phyloP scores from a whole-genome alignment of 106 monocot genomes.

The Acorus gramineus region DNA sequence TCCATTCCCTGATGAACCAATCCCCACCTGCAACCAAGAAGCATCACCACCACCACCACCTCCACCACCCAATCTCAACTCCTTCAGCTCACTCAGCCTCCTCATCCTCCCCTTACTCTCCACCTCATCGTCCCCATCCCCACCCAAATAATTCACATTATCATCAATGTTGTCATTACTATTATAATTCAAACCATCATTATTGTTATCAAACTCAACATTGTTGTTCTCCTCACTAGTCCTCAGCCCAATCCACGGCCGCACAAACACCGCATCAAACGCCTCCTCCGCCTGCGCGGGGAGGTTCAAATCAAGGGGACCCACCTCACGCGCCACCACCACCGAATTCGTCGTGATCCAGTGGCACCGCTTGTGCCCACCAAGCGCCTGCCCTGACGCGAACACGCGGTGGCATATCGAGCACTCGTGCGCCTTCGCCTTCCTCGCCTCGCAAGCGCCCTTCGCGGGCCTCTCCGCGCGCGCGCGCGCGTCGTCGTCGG shows the following conservation, averaged over 20 bases:
- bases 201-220: constrained; percentile 2
- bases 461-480: too few relatives aligned
- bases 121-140: constrained; percentile 28
- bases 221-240: constrained; percentile 5
- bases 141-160: neutral
- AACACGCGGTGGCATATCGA: constrained; percentile 58
- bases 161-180: neutral
- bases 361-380: constrained; percentile 60
- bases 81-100: constrained; percentile 63
- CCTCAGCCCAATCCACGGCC: constrained; percentile 16
- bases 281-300: constrained; percentile 26
- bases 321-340: neutral
- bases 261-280: constrained; percentile 20
- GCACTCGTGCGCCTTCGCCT: constrained; percentile 63
- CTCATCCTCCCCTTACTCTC: constrained; percentile 42
- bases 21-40: constrained; percentile 66
- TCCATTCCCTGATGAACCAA: constrained; percentile 25
- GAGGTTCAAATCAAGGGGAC: constrained; percentile 43
- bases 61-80: constrained; percentile 27
- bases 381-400: constrained; percentile 64
- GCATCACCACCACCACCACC: constrained; percentile 26
- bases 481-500: too few relatives aligned
- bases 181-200: neutral
- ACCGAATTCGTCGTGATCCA: constrained; percentile 32
- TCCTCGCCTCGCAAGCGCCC: constrained; percentile 16